Evolutionary conservation across 225 moss, liverwort and hornwort genomes (phyloP).

Genomic region (Sphagnum contortum): DNA sequence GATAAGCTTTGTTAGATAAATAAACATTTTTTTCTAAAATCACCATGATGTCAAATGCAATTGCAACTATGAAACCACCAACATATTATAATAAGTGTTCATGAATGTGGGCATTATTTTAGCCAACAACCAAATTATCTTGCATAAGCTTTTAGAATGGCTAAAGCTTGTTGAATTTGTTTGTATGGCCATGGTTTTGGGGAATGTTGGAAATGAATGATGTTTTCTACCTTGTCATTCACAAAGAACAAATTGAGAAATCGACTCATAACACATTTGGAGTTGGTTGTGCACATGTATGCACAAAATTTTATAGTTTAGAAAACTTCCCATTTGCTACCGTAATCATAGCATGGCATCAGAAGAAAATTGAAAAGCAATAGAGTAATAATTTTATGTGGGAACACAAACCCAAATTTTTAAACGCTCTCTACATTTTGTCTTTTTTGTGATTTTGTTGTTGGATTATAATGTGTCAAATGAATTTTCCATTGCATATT

Average conservation of each 20-base stretch:
- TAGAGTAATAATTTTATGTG: too few species aligned
- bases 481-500: too few species aligned
- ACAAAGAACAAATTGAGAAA: not conserved
- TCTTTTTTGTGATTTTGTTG: too few species aligned
- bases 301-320: not conserved
- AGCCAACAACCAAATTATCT: not conserved
- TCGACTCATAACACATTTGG: not conserved
- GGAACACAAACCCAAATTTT: too few species aligned
- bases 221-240: constrained; percentile 1
- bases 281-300: not conserved
- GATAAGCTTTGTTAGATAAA: not conserved
- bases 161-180: not conserved
- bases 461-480: too few species aligned
- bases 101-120: not conserved
- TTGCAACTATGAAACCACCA: not conserved
- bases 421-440: too few species aligned
- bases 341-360: too few species aligned
- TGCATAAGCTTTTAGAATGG: not conserved
- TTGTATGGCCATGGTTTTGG: not conserved
- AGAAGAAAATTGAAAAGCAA: too few species aligned
- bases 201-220: not conserved
- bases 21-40: not conserved
- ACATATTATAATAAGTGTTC: not conserved
- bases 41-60: not conserved
- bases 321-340: too few species aligned